Base-by-base conservation (phyloP, 2,329 filamentous ascomycete species). In the Harringtonia lauricola region DNA sequence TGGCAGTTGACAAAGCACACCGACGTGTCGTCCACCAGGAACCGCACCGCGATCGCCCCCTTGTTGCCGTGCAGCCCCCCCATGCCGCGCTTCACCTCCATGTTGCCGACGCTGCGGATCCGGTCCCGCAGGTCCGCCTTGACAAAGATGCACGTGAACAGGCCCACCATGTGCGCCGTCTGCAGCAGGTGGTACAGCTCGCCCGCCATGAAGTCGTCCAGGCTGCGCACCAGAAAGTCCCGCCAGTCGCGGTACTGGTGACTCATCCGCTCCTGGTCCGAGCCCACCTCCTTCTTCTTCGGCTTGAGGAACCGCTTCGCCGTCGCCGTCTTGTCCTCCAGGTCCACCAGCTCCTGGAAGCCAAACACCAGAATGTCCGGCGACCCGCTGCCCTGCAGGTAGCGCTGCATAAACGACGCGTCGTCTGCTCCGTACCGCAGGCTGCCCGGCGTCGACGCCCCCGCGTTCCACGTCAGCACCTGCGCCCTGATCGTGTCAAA, bases 1-100 rank as follows among this genome's bases (percentile, higher is more conserved):
- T 98, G 92, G 59, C 92, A 98, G 59, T 98, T 98, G 65, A 96
- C 76, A 62, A 98, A 90, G 64, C 92, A 98, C 30, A 98, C 64
- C 2, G 90, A 95, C 41, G 83, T 92, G 61, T 98, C 89, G 56
- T 98, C 92, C 3, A 98, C 65, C 54, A 89, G 74, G 63, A 98
- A 95, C n/a, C 92, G 85, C 33, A 95, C 74, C 30, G 94, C 74
- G 30, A 96, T 76, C 18, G 89, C 92, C 49, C 92, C 92, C 67
- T 98, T 98, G 66, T 98, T 98, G 26, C 92, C 92, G 58, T 96
- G 87, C 49, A 90, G 67, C 17, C 92, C 92, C 40, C 89, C 90
- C 84, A 98, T 92, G 43, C 92, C 92, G 46, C 92, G 83, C 63
- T 98, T 98, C 51, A 98, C 81, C 58, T 95, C 87, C 6, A 85